Evolutionary conservation across 768 basidiomycete genomes (phyloP).

Genomic region (Mycena belliarum): DNA sequence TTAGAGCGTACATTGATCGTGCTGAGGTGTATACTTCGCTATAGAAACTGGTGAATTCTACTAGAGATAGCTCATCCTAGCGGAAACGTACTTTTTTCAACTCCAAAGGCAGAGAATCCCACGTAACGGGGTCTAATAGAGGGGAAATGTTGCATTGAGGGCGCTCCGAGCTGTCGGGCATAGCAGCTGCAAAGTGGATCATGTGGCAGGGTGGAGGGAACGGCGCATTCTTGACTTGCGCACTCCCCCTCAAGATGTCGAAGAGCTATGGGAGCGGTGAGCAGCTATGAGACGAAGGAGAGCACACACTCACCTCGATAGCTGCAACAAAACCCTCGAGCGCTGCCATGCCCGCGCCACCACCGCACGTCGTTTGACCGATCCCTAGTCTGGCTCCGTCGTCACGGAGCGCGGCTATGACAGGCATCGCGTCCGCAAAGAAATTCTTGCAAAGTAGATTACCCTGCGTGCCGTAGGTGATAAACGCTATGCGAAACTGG

Average conservation of each 20-base stretch:
- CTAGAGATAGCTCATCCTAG: too few species aligned
- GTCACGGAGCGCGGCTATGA: conserved; percentile 49
- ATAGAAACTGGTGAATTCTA: neutral
- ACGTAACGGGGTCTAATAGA: conserved; percentile 51
- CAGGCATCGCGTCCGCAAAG: conserved; percentile 46
- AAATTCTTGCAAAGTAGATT: conserved; percentile 58
- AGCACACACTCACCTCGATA: conserved; percentile 50
- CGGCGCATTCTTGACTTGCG: conserved; percentile 22
- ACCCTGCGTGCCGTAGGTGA: conserved; percentile 66
- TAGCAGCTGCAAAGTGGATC: conserved; percentile 60
- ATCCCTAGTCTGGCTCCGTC: conserved; percentile 52
- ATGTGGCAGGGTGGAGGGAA: conserved; percentile 43
- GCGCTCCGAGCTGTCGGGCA: conserved; percentile 53
- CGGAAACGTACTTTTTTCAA: conserved; percentile 53
- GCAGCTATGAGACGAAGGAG: neutral
- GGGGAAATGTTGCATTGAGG: conserved; percentile 56
- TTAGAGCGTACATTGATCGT: conserved; percentile 46
- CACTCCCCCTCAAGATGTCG: conserved; percentile 35
- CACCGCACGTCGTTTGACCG: conserved; percentile 53
- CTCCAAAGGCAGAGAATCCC: conserved; percentile 63
- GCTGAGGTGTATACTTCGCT: conserved; percentile 65
- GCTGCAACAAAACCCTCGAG: conserved; percentile 72
- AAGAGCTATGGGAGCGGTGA: conserved; percentile 34
- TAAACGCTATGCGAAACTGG: conserved; percentile 47
- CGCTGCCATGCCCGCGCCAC: conserved; percentile 59